Evolutionary conservation across 139 green algal species (phyloP).

Genomic region (Micractinium sp.): DNA sequence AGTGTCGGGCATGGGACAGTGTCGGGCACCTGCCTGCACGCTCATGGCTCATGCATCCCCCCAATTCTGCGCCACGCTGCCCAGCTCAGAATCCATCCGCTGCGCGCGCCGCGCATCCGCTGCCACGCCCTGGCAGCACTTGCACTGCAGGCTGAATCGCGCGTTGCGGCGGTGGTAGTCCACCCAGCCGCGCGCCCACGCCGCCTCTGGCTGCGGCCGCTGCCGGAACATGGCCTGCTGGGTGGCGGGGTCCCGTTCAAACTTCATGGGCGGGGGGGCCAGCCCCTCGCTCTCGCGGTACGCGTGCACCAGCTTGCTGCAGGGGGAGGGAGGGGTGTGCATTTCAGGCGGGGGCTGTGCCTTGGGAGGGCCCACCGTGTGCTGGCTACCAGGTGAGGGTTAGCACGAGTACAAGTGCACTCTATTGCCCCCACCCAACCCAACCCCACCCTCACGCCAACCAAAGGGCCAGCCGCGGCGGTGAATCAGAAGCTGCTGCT

Average conservation of each 20-base stretch:
- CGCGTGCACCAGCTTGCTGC: conserved; percentile 1
- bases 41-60: background rate
- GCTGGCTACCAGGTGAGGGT: too few species aligned
- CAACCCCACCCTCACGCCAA: too few species aligned
- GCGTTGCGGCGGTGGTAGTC: background rate
- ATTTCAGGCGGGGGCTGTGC: too few species aligned
- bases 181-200: background rate
- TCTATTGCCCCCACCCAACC: too few species aligned
- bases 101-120: background rate
- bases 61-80: background rate
- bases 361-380: too few species aligned
- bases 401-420: too few species aligned
- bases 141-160: background rate
- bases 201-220: background rate
- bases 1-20: too few species aligned
- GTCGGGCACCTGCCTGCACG: too few species aligned
- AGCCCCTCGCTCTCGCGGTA: background rate
- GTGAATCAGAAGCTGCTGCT: too few species aligned
- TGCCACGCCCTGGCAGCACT: background rate
- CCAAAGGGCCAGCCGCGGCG: too few species aligned
- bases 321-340: too few species aligned
- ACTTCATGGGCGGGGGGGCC: background rate
- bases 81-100: background rate
- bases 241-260: background rate
- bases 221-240: background rate